A percentile compares a stretch with the other conserved stretches of the same genome.
Conservation (phyloP, 2,329 filamentous ascomycete species). For the Monilinia laxa region DNA sequence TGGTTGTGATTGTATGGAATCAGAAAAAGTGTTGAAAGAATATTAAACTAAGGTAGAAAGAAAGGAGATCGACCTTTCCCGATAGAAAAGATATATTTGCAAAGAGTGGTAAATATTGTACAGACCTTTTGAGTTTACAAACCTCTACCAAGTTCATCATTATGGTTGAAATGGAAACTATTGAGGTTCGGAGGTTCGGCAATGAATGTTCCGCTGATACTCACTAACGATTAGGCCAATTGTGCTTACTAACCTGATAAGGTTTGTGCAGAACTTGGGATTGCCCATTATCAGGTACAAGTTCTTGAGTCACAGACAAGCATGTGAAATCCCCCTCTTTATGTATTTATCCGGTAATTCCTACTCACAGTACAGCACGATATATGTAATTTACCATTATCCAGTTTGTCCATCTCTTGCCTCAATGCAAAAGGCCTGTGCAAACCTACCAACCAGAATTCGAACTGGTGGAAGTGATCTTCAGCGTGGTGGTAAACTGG, state of each 20-base stretch:
- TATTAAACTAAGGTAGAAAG: background rate
- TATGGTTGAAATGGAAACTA: background rate
- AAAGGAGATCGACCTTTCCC: too few species aligned
- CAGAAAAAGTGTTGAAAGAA: background rate
- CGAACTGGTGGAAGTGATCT: slow-evolving; percentile 1
- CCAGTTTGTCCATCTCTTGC: background rate
- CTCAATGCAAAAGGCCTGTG: background rate
- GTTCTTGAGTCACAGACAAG: background rate
- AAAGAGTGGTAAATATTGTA: background rate
- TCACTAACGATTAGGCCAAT: background rate
- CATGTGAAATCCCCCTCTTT: background rate
- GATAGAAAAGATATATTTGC: background rate
- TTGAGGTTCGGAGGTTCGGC: background rate
- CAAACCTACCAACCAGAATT: slow-evolving; percentile 1
- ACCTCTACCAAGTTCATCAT: background rate
- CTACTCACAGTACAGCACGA: background rate
- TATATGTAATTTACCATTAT: background rate
- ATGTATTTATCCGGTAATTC: background rate
- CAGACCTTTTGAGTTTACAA: background rate
- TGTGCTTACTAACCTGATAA: background rate
- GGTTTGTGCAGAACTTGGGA: background rate
- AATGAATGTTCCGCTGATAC: slow-evolving; percentile 1
- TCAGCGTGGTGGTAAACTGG: background rate
- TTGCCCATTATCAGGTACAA: background rate
- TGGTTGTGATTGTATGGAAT: background rate